Evolutionary conservation across 768 basidiomycete species (phyloP).

Genomic region (Cystobasidiopsis lactophilus): DNA sequence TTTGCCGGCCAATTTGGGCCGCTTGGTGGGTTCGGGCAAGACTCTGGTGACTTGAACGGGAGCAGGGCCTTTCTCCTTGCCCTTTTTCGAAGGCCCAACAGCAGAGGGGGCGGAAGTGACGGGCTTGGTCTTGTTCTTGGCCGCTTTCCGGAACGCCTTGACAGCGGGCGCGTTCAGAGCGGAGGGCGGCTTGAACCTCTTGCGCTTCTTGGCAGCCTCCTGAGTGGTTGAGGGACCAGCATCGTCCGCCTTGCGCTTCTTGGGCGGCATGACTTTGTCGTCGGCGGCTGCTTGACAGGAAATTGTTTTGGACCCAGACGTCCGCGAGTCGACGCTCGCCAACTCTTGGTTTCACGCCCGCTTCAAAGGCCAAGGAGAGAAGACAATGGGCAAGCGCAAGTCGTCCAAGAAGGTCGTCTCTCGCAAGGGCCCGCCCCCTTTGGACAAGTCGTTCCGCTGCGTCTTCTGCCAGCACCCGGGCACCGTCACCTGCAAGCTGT

Average conservation of each 20-base stretch:
- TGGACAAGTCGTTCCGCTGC: constrained; percentile 15
- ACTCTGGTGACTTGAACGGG: background rate
- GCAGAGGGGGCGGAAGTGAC: too few species aligned
- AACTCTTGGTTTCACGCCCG: too few species aligned
- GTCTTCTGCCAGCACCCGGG: constrained; percentile 18
- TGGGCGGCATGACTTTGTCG: background rate
- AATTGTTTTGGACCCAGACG: too few species aligned
- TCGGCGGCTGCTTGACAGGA: background rate
- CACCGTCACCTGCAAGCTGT: constrained; percentile 18
- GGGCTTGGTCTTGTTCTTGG: too few species aligned
- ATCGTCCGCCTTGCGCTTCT: background rate
- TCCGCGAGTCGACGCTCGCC: too few species aligned
- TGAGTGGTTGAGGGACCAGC: background rate
- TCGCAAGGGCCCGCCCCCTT: background rate
- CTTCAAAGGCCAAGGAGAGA: too few species aligned
- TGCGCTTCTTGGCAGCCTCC: background rate
- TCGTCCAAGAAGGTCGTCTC: background rate
- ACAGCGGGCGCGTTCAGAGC: too few species aligned
- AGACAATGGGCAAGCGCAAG: constrained; percentile 2
- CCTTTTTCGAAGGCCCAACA: too few species aligned
- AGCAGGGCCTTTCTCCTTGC: too few species aligned
- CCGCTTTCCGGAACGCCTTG: too few species aligned
- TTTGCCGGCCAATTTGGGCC: background rate
- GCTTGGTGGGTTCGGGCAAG: background rate
- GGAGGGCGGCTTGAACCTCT: too few species aligned